Percentiles rank a stretch among this genome's conserved stretches.
phyloP scores from a whole-genome alignment of 371 early-diverging fungal genomes.

The Nematocida homosporus region DNA sequence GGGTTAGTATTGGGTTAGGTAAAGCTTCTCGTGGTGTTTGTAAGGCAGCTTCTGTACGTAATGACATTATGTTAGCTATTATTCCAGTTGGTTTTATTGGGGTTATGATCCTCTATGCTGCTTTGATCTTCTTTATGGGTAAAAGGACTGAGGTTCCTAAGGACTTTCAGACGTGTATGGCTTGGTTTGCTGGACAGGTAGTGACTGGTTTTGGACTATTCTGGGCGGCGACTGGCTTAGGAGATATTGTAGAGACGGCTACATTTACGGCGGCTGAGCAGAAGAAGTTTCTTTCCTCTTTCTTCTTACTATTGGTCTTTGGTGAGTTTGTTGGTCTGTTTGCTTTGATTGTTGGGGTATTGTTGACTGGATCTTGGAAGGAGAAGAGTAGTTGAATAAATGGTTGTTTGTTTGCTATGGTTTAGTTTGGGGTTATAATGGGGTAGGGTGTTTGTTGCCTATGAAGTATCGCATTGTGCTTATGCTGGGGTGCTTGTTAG shows the following conservation, averaged over 20 bases:
- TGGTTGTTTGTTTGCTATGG: neutral
- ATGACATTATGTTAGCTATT: constrained; percentile 61
- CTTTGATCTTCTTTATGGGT: constrained; percentile 62
- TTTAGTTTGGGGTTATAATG: neutral
- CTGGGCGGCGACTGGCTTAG: constrained; percentile 60
- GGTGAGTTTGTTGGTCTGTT: constrained; percentile 67
- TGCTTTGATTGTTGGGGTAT: constrained; percentile 62
- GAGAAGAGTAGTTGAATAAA: neutral
- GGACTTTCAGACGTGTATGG: constrained; percentile 41
- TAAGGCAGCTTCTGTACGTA: constrained; percentile 59
- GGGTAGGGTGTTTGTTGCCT: neutral
- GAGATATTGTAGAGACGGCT: constrained; percentile 63
- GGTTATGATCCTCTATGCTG: constrained; percentile 64
- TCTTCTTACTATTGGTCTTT: constrained; percentile 67
- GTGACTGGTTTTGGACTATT: constrained; percentile 63
- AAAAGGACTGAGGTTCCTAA: constrained; percentile 13
- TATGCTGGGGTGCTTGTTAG: too few species aligned
- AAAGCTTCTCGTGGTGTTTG: constrained; percentile 64
- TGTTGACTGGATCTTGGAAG: constrained; percentile 38
- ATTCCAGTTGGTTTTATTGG: constrained; percentile 66
- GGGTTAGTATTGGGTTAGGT: constrained; percentile 62
- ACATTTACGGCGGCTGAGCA: constrained; percentile 66
- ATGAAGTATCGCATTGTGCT: too few species aligned
- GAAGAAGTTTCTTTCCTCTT: constrained; percentile 64
- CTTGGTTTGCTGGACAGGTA: constrained; percentile 57